These are phyloP conservation scores for Aspergillus nanangensis DNA, from an alignment of 495 filamentous ascomycete species.

Conservation along the genomic window DNA sequence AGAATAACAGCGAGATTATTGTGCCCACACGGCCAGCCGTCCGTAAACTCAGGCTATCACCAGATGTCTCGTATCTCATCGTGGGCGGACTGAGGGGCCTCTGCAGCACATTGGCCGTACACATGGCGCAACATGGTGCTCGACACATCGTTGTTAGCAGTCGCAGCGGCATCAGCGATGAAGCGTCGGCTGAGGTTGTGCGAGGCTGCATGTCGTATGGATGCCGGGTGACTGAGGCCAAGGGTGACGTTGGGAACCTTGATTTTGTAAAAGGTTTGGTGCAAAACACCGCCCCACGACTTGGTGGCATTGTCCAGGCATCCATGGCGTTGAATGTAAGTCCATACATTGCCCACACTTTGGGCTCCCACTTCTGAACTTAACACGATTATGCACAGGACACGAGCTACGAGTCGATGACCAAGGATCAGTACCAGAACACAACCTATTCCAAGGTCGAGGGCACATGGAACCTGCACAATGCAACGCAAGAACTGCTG, in stretches of 20 bases:
- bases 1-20: not conserved
- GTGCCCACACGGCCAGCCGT: not conserved
- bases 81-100: conserved; percentile 4
- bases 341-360: no score
- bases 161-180: no score
- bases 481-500: conserved; percentile 1
- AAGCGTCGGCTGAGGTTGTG: no score
- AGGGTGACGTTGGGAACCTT: no score
- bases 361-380: no score
- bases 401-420: conserved; percentile 11
- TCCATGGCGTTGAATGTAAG: no score
- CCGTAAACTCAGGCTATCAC: not conserved
- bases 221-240: no score
- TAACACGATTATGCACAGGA: no score
- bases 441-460: conserved; percentile 4
- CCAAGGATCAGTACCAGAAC: conserved; percentile 5
- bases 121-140: conserved; percentile 2
- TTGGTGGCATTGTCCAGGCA: no score
- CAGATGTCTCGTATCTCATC: conserved; percentile 3
- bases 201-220: no score
- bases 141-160: conserved; percentile 3
- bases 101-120: conserved; percentile 1
- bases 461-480: conserved; percentile 11
- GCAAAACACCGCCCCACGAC: no score
- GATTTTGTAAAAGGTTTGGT: no score